These are phyloP conservation scores for Colletotrichum spinosum DNA, from an alignment of 2,329 filamentous ascomycete species.

Conservation along the genomic window DNA sequence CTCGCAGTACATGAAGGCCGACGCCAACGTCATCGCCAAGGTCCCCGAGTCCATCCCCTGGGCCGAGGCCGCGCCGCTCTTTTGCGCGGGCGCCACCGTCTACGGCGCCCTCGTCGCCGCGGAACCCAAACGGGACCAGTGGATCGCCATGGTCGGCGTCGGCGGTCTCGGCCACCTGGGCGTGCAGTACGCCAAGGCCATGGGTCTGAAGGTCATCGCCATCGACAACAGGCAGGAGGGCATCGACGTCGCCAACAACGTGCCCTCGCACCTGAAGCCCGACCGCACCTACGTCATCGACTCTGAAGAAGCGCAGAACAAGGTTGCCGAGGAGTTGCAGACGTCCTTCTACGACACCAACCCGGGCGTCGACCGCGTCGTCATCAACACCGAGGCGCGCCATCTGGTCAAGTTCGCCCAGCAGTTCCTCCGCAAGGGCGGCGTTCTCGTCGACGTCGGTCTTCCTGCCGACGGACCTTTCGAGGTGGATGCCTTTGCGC, in stretches of 20 bases:
- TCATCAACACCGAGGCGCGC: constrained; percentile 36
- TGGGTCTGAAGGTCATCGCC: constrained; percentile 41
- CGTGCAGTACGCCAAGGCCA: constrained; percentile 42
- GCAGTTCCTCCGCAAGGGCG: constrained; percentile 39
- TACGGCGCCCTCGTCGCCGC: constrained; percentile 39
- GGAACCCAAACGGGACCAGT: constrained; percentile 36
- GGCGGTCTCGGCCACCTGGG: constrained; percentile 43
- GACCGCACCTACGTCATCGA: constrained; percentile 33
- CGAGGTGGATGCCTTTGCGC: constrained; percentile 37
- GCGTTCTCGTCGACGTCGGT: constrained; percentile 34
- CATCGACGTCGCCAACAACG: constrained; percentile 35
- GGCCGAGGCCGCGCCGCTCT: constrained; percentile 42
- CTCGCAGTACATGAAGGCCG: constrained; percentile 43
- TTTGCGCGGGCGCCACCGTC: constrained; percentile 45
- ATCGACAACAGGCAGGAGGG: constrained; percentile 40
- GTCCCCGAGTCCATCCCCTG: constrained; percentile 41
- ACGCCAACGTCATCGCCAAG: constrained; percentile 41
- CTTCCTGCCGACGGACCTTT: constrained; percentile 37
- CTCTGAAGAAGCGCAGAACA: constrained; percentile 29
- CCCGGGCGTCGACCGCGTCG: constrained; percentile 40
- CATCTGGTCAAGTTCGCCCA: constrained; percentile 33
- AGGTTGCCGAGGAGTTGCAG: constrained; percentile 32
- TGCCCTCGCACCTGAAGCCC: constrained; percentile 33
- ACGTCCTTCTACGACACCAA: constrained; percentile 31
- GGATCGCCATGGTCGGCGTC: constrained; percentile 43